phyloP scores from a whole-genome alignment of 2,329 filamentous ascomycete genomes.

The Paecilomyces variotii region DNA sequence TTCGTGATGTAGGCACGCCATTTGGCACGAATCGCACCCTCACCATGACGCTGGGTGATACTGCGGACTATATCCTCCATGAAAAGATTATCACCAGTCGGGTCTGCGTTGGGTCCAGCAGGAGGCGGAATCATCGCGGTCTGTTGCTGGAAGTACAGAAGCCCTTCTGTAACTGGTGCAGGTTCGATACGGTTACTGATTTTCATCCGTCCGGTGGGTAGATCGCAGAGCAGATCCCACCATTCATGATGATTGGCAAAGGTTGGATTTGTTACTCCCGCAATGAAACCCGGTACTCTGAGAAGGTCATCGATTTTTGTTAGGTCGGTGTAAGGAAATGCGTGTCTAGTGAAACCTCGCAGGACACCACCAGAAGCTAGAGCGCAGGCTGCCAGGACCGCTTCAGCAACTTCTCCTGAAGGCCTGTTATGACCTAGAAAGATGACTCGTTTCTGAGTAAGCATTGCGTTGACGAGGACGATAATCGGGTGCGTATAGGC shows the following conservation, averaged over 20 bases:
- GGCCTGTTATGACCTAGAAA: conserved; percentile 94
- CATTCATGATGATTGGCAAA: conserved; percentile 93
- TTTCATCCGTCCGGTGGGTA: conserved; percentile 86
- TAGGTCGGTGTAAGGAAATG: conserved; percentile 95
- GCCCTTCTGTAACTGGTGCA: conserved; percentile 73
- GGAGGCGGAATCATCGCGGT: conserved; percentile 17
- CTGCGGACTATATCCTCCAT: conserved; percentile 79
- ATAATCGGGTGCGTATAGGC: conserved; percentile 88
- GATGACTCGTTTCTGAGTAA: conserved; percentile 94
- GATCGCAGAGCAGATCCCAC: conserved; percentile 95
- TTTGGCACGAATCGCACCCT: conserved; percentile 82
- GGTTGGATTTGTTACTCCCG: conserved; percentile 92
- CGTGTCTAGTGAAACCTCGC: conserved; percentile 87
- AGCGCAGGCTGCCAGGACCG: conserved; percentile 94
- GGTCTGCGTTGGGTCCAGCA: conserved; percentile 43
- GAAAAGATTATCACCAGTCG: conserved; percentile 80
- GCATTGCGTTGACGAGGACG: conserved; percentile 83
- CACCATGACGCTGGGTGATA: conserved; percentile 77
- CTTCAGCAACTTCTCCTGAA: conserved; percentile 91
- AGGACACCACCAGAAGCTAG: conserved; percentile 87
- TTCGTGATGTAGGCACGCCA: conserved; percentile 93
- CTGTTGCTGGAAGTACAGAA: conserved; percentile 80
- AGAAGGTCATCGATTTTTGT: conserved; percentile 96
- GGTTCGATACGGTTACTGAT: conserved; percentile 83
- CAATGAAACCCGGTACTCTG: conserved; percentile 94